A percentile compares a stretch with the other conserved stretches of the same genome.
These are phyloP conservation scores for Fragilaria crotonensis DNA, from an alignment of 108 stramenopile species.

Conservation along the genomic window DNA sequence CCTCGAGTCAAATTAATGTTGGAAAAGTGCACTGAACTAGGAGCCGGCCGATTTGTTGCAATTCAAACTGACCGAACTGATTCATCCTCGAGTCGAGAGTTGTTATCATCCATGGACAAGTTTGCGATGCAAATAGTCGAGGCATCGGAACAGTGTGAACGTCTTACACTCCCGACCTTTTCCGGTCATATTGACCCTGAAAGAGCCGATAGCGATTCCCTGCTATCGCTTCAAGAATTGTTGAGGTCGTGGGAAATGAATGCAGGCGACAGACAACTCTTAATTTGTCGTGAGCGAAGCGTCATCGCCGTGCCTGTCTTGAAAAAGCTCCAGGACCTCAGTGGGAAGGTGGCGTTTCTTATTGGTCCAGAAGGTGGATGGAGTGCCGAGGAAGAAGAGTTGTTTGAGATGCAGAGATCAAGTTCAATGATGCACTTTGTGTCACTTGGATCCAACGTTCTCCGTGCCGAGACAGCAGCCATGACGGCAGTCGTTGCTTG, in stretches of 20 bases:
- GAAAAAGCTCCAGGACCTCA: constrained; percentile 17
- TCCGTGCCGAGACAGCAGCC: constrained; percentile 78
- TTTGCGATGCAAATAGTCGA: constrained; percentile 49
- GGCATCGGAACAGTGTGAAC: constrained; percentile 81
- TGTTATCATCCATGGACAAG: constrained; percentile 29
- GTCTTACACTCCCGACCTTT: constrained; percentile 46
- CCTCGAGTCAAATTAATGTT: constrained; percentile 51
- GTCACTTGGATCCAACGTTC: constrained; percentile 51
- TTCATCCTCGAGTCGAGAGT: constrained; percentile 23
- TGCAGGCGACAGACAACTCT: constrained; percentile 11
- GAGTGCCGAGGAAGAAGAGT: constrained; percentile 52
- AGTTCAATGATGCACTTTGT: constrained; percentile 36
- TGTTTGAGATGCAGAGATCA: constrained; percentile 27
- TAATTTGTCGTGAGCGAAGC: constrained; percentile 65
- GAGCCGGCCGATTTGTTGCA: constrained; percentile 28
- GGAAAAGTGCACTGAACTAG: constrained; percentile 78
- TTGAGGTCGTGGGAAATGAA: constrained; percentile 3
- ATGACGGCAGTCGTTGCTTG: constrained; percentile 50
- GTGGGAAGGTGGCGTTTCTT: constrained; percentile 33
- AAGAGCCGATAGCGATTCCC: background rate
- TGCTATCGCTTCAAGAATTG: background rate
- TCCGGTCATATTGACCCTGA: background rate
- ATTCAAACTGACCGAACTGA: constrained; percentile 35
- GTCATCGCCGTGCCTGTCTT: constrained; percentile 27
- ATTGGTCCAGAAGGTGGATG: constrained; percentile 86